Conservation (phyloP, 148 eudicot genomes). For the Cornus kousa region DNA sequence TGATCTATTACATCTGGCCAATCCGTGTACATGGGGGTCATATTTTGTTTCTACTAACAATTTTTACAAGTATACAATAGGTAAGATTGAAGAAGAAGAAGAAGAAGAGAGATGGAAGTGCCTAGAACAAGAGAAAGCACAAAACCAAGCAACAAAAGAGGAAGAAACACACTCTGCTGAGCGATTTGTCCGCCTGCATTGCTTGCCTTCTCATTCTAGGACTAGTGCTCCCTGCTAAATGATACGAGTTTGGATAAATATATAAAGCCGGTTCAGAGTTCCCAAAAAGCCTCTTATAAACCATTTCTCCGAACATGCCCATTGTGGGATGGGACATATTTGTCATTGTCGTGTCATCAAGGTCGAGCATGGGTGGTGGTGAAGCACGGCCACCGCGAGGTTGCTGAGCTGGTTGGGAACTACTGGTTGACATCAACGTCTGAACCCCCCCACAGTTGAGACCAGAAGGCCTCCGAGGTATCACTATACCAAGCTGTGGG, state of each 20-base stretch:
- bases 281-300: conserved; percentile 58
- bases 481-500: conserved; percentile 20
- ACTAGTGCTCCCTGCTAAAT: conserved; percentile 25
- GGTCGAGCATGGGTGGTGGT: conserved; percentile 23
- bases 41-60: background rate
- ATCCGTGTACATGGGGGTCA: background rate
- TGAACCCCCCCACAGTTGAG: conserved; percentile 32
- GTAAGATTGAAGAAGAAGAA: no score
- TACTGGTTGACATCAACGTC: conserved; percentile 13
- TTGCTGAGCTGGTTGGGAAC: conserved; percentile 30
- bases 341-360: conserved; percentile 32
- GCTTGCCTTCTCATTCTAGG: conserved; percentile 48
- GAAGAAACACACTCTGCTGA: conserved; percentile 64
- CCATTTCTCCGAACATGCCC: conserved; percentile 74
- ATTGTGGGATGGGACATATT: conserved; percentile 34
- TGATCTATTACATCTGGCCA: conserved; percentile 3
- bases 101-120: background rate
- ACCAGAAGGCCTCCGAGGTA: conserved; percentile 61
- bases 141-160: conserved; percentile 49
- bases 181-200: conserved; percentile 51
- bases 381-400: conserved; percentile 16
- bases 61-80: conserved; percentile 16
- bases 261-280: conserved; percentile 38
- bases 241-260: conserved; percentile 42
- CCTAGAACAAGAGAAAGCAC: conserved; percentile 62